phyloP scores from a whole-genome alignment of 441 rosid species.

The Mallotus repandus region DNA sequence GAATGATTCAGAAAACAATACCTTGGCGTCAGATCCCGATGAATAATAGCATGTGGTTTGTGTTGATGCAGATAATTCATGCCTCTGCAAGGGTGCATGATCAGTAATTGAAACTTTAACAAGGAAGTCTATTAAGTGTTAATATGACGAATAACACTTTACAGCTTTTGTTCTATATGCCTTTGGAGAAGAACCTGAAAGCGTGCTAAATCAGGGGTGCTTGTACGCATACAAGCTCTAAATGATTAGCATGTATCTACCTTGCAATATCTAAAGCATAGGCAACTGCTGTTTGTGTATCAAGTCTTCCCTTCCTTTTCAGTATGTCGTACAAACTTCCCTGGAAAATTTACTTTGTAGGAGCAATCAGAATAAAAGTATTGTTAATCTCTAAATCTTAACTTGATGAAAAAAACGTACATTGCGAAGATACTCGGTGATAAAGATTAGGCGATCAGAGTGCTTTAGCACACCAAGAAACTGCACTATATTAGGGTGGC shows the following conservation, averaged over 20 bases:
- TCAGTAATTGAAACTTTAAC: not conserved
- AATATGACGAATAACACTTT: too few relatives aligned
- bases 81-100: conserved; percentile 40
- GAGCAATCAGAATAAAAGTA: conserved; percentile 20
- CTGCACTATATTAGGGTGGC: conserved; percentile 73
- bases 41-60: conserved; percentile 60
- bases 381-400: not conserved
- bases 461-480: conserved; percentile 66
- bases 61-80: conserved; percentile 72
- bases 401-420: conserved; percentile 33
- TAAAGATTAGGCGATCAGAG: conserved; percentile 56
- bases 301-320: conserved; percentile 52
- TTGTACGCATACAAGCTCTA: not conserved
- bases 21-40: conserved; percentile 69
- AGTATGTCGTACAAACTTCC: conserved; percentile 63
- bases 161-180: too few relatives aligned
- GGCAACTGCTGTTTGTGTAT: conserved; percentile 47
- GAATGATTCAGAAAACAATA: conserved; percentile 20
- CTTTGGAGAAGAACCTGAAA: not conserved
- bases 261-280: conserved; percentile 71
- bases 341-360: conserved; percentile 29
- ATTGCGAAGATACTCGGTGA: conserved; percentile 60
- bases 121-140: not conserved
- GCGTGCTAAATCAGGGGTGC: not conserved
- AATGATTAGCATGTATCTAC: conserved; percentile 25